Evolutionary conservation across 345 rosid species (phyloP).

Genomic region (Eucalyptus caleyi): DNA sequence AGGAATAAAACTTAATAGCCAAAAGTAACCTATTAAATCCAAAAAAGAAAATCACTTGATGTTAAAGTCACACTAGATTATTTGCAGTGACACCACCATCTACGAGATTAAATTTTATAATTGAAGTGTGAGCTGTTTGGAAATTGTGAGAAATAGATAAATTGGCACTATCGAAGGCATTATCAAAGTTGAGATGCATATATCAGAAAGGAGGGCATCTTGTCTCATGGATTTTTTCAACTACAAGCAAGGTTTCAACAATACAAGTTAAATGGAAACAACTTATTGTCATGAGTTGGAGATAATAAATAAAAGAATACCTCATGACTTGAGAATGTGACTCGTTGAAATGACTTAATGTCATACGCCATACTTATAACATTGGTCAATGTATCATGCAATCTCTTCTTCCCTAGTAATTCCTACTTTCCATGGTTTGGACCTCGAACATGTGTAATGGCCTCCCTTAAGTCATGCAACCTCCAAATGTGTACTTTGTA

Average conservation of each 20-base stretch:
- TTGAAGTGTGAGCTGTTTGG: background rate
- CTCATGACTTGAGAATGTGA: background rate
- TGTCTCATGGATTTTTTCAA: background rate
- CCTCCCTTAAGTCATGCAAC: no score
- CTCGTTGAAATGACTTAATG: background rate
- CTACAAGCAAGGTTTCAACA: background rate
- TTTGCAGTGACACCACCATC: background rate
- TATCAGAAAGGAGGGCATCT: background rate
- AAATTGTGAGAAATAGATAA: background rate
- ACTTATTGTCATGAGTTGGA: background rate
- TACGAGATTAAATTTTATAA: background rate
- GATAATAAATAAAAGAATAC: background rate
- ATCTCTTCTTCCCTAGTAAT: background rate
- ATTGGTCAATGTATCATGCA: background rate
- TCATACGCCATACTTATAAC: background rate
- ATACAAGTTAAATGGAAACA: background rate
- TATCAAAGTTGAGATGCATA: background rate
- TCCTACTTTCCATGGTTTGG: no score
- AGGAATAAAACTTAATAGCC: background rate
- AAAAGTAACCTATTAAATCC: background rate
- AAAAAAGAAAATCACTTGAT: background rate
- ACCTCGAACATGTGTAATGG: background rate
- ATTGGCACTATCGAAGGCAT: accelerated
- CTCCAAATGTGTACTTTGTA: no score
- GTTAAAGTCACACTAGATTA: background rate